Evolutionary conservation across 176 grass and related monocot genomes (phyloP).

Genomic region (Avena eriantha): DNA sequence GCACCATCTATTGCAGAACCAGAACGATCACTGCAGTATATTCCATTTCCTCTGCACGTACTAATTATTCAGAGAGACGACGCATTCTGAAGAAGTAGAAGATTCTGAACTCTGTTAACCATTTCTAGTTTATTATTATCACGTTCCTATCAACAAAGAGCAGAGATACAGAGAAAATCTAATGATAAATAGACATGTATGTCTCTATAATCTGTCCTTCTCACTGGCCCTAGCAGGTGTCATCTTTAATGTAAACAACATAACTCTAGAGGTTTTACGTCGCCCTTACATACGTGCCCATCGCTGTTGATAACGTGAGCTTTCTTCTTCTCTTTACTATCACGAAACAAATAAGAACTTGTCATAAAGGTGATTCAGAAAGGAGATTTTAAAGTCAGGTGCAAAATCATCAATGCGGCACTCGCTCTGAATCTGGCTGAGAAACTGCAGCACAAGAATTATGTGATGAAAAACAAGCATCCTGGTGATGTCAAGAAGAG

Average conservation of each 20-base stretch:
- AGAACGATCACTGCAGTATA: not conserved
- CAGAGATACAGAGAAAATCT: not conserved
- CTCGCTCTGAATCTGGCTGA: not conserved
- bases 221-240: slow-evolving; percentile 1
- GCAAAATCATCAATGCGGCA: slow-evolving; percentile 5
- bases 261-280: not conserved
- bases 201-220: not conserved
- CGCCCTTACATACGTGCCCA: not conserved
- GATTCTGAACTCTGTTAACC: not conserved
- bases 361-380: not conserved
- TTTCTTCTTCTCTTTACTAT: not conserved
- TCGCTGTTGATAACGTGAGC: slow-evolving; percentile 19
- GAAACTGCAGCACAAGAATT: not conserved
- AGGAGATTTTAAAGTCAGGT: not conserved
- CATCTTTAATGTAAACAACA: not conserved
- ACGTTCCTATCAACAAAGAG: not conserved
- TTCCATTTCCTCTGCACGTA: not conserved
- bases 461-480: not conserved
- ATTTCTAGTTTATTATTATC: not conserved
- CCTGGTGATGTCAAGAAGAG: not conserved
- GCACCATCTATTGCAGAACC: not conserved
- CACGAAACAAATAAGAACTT: not conserved
- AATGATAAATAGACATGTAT: not conserved
- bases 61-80: not conserved
- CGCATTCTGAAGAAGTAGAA: not conserved